Percentiles rank a stretch among this genome's conserved stretches.
These are phyloP conservation scores for Phytophthora litchii DNA, from an alignment of 352 stramenopile genomes.

Conservation along the genomic window DNA sequence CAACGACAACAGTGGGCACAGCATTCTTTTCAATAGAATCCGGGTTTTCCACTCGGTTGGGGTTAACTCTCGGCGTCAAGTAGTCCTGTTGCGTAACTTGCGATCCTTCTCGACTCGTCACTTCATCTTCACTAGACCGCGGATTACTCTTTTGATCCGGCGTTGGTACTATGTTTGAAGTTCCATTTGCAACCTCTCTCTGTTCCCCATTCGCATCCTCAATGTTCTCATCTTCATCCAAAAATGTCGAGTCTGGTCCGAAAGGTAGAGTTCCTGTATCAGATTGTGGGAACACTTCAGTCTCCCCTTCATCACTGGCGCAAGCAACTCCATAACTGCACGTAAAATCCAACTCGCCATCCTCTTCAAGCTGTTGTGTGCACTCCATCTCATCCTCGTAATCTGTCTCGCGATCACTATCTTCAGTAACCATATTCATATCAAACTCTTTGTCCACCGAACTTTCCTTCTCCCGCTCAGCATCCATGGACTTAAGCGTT, in stretches of 20 bases:
- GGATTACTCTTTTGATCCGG: slow-evolving; percentile 6
- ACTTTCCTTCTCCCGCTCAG: neutral
- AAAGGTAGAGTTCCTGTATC: slow-evolving; percentile 36
- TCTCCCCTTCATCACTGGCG: slow-evolving; percentile 18
- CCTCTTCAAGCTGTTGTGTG: slow-evolving; percentile 58
- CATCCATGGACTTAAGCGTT: slow-evolving; percentile 8
- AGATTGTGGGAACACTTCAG: slow-evolving; percentile 24
- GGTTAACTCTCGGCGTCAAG: slow-evolving; percentile 33
- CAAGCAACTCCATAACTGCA: slow-evolving; percentile 13
- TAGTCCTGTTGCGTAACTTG: slow-evolving; percentile 33
- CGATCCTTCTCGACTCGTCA: slow-evolving; percentile 29
- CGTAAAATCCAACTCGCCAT: slow-evolving; percentile 23
- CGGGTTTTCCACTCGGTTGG: slow-evolving; percentile 4
- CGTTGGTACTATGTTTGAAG: neutral
- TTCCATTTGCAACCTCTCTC: slow-evolving; percentile 1
- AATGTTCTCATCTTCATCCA: slow-evolving; percentile 13
- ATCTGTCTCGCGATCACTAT: slow-evolving; percentile 28
- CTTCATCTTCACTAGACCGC: slow-evolving; percentile 23
- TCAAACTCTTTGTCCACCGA: slow-evolving; percentile 14
- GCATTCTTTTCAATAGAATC: neutral
- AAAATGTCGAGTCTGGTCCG: slow-evolving; percentile 8
- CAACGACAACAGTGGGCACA: neutral
- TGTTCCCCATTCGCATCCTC: slow-evolving; percentile 5
- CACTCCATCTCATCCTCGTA: slow-evolving; percentile 40
- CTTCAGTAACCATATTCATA: slow-evolving; percentile 15